Evolutionary conservation across 495 filamentous ascomycete species (phyloP).

Genomic region (Penicillium steckii): DNA sequence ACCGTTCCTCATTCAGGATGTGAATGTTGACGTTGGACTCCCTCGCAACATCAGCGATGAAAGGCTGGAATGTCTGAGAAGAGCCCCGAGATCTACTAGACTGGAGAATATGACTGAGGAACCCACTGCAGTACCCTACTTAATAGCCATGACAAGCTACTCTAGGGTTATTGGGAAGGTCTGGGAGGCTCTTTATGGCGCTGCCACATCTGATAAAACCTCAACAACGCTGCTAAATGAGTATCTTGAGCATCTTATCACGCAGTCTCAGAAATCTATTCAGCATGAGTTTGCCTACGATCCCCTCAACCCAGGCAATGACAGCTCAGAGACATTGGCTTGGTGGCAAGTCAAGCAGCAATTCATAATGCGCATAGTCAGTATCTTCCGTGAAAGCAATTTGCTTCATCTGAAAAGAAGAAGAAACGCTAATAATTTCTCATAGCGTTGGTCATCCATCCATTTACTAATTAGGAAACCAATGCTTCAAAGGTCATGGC

Average conservation of each 20-base stretch:
- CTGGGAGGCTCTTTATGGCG: constrained; percentile 29
- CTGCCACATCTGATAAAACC: constrained; percentile 9
- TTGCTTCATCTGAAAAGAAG: no score
- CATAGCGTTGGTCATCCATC: constrained; percentile 26
- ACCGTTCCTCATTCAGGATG: constrained; percentile 27
- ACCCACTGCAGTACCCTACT: constrained; percentile 11
- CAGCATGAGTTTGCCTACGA: constrained; percentile 17
- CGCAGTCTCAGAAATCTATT: constrained; percentile 19
- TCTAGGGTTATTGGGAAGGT: constrained; percentile 26
- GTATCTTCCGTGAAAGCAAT: neutral
- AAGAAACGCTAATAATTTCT: neutral
- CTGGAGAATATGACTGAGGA: neutral
- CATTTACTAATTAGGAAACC: constrained; percentile 26
- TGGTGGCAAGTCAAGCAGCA: constrained; percentile 27
- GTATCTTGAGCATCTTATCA: constrained; percentile 19
- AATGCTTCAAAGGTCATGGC: constrained; percentile 12
- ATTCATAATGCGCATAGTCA: constrained; percentile 28
- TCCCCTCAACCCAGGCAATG: neutral
- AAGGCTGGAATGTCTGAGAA: constrained; percentile 11
- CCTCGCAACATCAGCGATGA: constrained; percentile 22
- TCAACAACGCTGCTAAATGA: constrained; percentile 18
- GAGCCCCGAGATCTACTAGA: neutral
- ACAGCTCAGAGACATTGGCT: neutral
- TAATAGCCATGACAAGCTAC: constrained; percentile 24
- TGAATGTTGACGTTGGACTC: constrained; percentile 24